Evolutionary conservation across 2,329 filamentous ascomycete genomes (phyloP).

Genomic region (Aspergillus chevalieri): DNA sequence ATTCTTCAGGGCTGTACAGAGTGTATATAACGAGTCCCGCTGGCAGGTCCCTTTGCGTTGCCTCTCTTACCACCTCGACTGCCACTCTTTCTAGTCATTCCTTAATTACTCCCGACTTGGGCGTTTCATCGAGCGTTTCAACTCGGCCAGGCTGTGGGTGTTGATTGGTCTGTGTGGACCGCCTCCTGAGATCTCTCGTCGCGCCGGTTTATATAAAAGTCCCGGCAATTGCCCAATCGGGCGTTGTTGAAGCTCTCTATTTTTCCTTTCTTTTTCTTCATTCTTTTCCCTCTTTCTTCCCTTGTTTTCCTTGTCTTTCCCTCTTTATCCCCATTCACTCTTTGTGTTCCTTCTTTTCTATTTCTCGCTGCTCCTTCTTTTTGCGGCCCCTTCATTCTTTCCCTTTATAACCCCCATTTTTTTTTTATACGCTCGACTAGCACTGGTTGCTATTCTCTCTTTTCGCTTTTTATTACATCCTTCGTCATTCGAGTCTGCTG

Average conservation of each 20-base stretch:
- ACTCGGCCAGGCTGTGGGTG: too few relatives aligned
- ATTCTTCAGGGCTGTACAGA: too few relatives aligned
- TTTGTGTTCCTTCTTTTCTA: slow-evolving; percentile 5
- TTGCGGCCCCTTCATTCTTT: neutral
- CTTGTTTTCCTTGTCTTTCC: slow-evolving; percentile 2
- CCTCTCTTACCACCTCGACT: too few relatives aligned
- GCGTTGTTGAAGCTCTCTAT: neutral
- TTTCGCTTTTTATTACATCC: neutral
- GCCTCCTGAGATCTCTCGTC: too few relatives aligned
- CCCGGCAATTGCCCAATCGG: too few relatives aligned
- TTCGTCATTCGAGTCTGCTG: neutral
- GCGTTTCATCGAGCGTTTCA: too few relatives aligned
- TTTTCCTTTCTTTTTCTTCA: neutral
- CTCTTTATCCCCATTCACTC: slow-evolving; percentile 3
- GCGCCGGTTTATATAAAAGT: too few relatives aligned
- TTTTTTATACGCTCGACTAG: neutral
- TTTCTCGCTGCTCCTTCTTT: slow-evolving; percentile 2
- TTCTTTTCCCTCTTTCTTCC: neutral
- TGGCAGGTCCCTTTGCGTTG: too few relatives aligned
- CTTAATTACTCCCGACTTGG: too few relatives aligned
- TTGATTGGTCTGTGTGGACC: too few relatives aligned
- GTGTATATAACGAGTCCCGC: too few relatives aligned
- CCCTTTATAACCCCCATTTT: neutral
- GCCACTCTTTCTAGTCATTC: too few relatives aligned
- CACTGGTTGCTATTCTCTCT: neutral